These are phyloP conservation scores for Austropuccinia psidii DNA, from an alignment of 1,284 basidiomycete genomes.

Conservation along the genomic window DNA sequence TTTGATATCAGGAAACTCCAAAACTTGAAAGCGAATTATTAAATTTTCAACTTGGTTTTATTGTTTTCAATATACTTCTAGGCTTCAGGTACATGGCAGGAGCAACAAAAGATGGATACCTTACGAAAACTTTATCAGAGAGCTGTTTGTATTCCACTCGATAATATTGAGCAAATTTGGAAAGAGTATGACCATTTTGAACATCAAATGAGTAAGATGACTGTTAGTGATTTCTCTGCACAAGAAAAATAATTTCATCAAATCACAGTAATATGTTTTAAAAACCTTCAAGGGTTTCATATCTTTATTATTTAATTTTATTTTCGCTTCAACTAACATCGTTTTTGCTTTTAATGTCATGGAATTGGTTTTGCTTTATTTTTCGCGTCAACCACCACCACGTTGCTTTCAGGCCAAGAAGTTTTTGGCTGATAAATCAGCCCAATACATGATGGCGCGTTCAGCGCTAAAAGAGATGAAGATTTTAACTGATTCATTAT, in stretches of 20 bases:
- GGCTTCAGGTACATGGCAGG: slow-evolving; percentile 79
- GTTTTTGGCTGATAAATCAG: slow-evolving; percentile 76
- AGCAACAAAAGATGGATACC: slow-evolving; percentile 88
- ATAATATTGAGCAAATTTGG: slow-evolving; percentile 90
- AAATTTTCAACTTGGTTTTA: not conserved
- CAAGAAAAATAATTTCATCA: slow-evolving; percentile 15
- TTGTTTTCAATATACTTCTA: slow-evolving; percentile 43
- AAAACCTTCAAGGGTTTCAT: not conserved
- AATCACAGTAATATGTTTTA: not conserved
- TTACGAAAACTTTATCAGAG: slow-evolving; percentile 86
- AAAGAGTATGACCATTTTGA: slow-evolving; percentile 91
- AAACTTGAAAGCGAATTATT: not conserved
- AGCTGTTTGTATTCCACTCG: slow-evolving; percentile 84
- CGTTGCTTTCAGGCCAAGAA: slow-evolving; percentile 65
- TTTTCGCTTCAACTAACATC: no score
- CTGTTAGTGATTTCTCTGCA: slow-evolving; percentile 51
- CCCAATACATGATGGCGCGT: slow-evolving; percentile 84
- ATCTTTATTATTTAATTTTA: not conserved
- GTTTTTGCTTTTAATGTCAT: no score
- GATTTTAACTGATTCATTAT: slow-evolving; percentile 50
- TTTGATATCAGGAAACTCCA: not conserved
- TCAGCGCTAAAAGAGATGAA: slow-evolving; percentile 76
- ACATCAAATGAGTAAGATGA: slow-evolving; percentile 78
- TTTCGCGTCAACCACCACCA: not conserved
- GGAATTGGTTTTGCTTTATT: not conserved